phyloP scores from a whole-genome alignment of 2,329 filamentous ascomycete species.

The Ascochyta viciae-villosae region DNA sequence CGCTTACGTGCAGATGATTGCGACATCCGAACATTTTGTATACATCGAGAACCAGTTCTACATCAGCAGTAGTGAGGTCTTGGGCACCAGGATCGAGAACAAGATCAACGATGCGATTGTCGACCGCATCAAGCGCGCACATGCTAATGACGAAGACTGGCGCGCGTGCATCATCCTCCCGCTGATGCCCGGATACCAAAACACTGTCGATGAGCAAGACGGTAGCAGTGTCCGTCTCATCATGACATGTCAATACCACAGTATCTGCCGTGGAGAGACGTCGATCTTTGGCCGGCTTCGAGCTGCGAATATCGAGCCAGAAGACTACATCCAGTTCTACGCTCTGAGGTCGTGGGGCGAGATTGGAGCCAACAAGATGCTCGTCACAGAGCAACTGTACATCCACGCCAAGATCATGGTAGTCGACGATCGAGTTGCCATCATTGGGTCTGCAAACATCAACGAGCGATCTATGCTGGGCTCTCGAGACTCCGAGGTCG shows the following conservation, averaged over 20 bases:
- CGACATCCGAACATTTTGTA: constrained; percentile 94
- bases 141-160: constrained; percentile 87
- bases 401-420: constrained; percentile 98
- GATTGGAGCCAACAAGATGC: constrained; percentile 79
- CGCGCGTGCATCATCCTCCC: constrained; percentile 89
- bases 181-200: constrained; percentile 98
- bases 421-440: constrained; percentile 88
- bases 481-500: constrained; percentile 88
- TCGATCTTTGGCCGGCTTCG: constrained; percentile 90
- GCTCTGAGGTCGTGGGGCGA: constrained; percentile 91
- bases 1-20: constrained; percentile 92
- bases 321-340: constrained; percentile 96
- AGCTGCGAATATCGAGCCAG: constrained; percentile 82
- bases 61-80: constrained; percentile 88
- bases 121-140: constrained; percentile 84
- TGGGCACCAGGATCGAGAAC: constrained; percentile 88
- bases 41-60: constrained; percentile 99
- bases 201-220: constrained; percentile 91
- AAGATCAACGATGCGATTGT: constrained; percentile 94
- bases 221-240: constrained; percentile 94
- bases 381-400: constrained; percentile 96
- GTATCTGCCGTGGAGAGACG: constrained; percentile 89
- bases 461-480: constrained; percentile 97
- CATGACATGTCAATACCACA: constrained; percentile 95
- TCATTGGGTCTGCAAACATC: constrained; percentile 98